Evolutionary conservation across 2,329 filamentous ascomycete genomes (phyloP), one percentile per base, ranked within the genome.

Genomic region (Paracorniculantispora psalliotae): DNA sequence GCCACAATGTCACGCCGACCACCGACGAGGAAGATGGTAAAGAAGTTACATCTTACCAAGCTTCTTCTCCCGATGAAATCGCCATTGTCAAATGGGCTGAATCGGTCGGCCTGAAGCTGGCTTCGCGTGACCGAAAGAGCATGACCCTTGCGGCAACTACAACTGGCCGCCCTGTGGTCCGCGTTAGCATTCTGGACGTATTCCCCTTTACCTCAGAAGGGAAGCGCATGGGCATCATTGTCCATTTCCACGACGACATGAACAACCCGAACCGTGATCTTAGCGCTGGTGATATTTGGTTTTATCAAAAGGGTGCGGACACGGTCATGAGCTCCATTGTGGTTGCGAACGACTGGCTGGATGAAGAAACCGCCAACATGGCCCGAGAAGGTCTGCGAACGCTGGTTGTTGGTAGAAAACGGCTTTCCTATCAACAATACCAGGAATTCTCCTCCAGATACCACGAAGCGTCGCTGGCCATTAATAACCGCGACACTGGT

Each of bases 351-450:
- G 94, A 99, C 76, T 99, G 94, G 96, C 85, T 99, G 0, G 94
- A 99, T 65, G 94, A 99, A 72, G 94, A 99, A 73, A 97, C 94
- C 0, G 91, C 91, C n/a, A 99, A 99, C 71, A 99, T 99, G 96
- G 96, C 96, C 6, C 87, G 94, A 50, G 96, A 99, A 78, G 94
- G 94, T 41, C 79, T 99, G 52, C 88, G 94, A 60, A 99, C 94
- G 0, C 81, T 99, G 6, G 94, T 99, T 6, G 89, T 99, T 26
- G 96, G 94, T n/a, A 85, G 96, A 49, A 96, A 94, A 72, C 88
- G 86, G 66, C 79, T 99, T 6, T 93, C 91, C 0, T 67, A 79
- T 6, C 82, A 88, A 65, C 89, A 92, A 66, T 97, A 97, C 69
- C 80, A 85, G 43, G 88, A 92, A 43, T 99, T 99, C 69, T 82